Base-by-base conservation (phyloP, 805 yeast genomes). In the Zygosaccharomyces pseudorouxii region DNA sequence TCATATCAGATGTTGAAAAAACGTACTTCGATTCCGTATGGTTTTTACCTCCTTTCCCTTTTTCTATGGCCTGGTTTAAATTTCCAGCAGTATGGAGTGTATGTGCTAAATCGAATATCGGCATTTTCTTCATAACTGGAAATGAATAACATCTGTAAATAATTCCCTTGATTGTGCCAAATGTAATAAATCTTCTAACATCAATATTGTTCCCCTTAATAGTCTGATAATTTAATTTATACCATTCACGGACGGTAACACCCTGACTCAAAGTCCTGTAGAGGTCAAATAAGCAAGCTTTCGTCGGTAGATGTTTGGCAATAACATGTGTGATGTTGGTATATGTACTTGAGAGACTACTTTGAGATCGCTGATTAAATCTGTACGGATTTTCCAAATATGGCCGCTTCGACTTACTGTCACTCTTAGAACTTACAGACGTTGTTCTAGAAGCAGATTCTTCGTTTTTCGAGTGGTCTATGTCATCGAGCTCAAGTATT, bases 241-340 rank as follows among this genome's bases (percentile, higher is more conserved):
- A 87, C 98, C 99, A 95, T 20, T 84, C 87, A 52, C 81, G 81
- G 9, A 93, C 72, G 0, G 87, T 76, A 37, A 77, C 79, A 0
- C 95, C 93, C 53, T 85, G 95, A 52, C 83, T 84, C 49, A 93
- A 72, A 1, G 89, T 81, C 42, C 88, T 67, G 64, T 89, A 92
- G 1, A 93, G 76, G 50, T 75, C 80, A 62, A 92, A 88, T 8
- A 89, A 67, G 5, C 77, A 73, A 0, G 87, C 76, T 47, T 78
- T 82, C 1, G 86, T 77, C 0, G 92, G 90, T 7, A 82, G 45
- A 46, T 50, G 45, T 33, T 43, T 41, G 12, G 45, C 38, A 2
- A 39, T 36, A 23, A 22, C 22, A 30, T 50, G 38, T 8, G 53
- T 41, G 11, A 30, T 42, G 38, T 51, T 51, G 3, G 50, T 42